Base-by-base conservation (phyloP, 2,329 filamentous ascomycete species). In the Cladosporium colombiae region DNA sequence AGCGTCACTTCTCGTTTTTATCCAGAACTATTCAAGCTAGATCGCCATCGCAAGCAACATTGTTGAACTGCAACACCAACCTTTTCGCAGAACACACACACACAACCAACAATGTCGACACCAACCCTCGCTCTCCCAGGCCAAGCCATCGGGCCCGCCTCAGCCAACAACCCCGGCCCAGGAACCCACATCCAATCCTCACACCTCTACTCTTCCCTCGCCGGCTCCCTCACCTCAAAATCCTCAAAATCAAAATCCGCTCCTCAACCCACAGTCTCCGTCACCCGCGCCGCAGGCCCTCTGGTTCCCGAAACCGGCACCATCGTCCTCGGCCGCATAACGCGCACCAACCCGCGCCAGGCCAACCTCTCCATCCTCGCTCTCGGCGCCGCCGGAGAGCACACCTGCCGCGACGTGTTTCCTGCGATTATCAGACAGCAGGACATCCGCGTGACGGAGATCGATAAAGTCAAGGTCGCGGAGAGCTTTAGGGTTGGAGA, bases 401-500 rank as follows among this genome's bases (percentile, higher is more conserved):
- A 71, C 56, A 68, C 72, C 50, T 71, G 67, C 57, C 67, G 66
- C 40, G 74, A 76, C 29, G 62, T 74, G 14, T 74, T 78, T 55
- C 73, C 74, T 1, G 76, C 72, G 10, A 56, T 76, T 3, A 77
- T 78, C 37, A 71, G 76, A 7, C 76, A 73, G 68, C 94, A 98
- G 80, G 95, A 99, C 76, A 92, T 99, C 37, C 86, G 95, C 65
- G 92, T 93, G 3, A 97, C 95, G 21, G 95, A 99, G 81, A 97
- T 97, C 81, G 95, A 98, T 77, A 91, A 92, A 72, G 92, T 97
- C 52, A 92, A 91, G 77, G 91, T 98, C 69, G 89, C 92, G 70
- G 93, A 97, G 77, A 91, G 90, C 74, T 98, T 98, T 76, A 86
- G 93, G 70, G 93, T 96, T 0, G 95, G 95, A 0, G 95, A 99